Percentiles rank a stretch among this genome's conserved stretches.
These are phyloP conservation scores for Fusarium poae DNA, from an alignment of 2,329 filamentous ascomycete genomes.

Conservation along the genomic window DNA sequence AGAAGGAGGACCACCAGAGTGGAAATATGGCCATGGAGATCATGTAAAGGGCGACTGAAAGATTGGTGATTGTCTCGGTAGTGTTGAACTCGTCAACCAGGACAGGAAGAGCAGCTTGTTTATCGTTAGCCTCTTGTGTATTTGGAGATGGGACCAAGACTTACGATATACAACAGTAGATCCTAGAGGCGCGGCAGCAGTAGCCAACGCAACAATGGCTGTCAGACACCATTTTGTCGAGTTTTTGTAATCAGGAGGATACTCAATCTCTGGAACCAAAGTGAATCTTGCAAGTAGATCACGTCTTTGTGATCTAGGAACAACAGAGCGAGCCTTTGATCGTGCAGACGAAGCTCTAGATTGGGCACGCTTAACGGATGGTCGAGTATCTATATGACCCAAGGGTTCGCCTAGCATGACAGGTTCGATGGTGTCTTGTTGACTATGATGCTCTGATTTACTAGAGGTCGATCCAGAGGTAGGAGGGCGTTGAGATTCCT, in stretches of 20 bases:
- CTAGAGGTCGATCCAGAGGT: conserved; percentile 34
- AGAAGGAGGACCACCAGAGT: conserved; percentile 88
- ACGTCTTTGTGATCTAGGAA: conserved; percentile 67
- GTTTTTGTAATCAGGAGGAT: conserved; percentile 78
- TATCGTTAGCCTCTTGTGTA: conserved; percentile 12
- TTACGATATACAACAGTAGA: conserved; percentile 86
- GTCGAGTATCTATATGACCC: conserved; percentile 43
- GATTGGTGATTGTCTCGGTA: conserved; percentile 75
- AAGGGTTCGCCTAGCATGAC: conserved; percentile 42
- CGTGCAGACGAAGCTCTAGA: conserved; percentile 57
- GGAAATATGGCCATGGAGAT: conserved; percentile 86
- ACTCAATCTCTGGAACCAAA: conserved; percentile 82
- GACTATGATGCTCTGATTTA: conserved; percentile 30
- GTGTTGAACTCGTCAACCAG: conserved; percentile 73
- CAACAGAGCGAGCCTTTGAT: conserved; percentile 55
- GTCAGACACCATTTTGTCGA: conserved; percentile 89
- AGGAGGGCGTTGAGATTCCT: conserved; percentile 16
- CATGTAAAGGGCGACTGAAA: conserved; percentile 86
- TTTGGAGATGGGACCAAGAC: conserved; percentile 49
- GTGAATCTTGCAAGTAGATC: conserved; percentile 79
- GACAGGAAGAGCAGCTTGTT: conserved; percentile 74
- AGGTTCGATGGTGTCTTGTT: conserved; percentile 37
- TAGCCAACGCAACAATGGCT: conserved; percentile 80
- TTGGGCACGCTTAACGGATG: conserved; percentile 36
- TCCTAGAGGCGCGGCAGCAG: conserved; percentile 83